Base-by-base conservation (phyloP, 1,139 yeast genomes). In the Yamadazyma sp. region DNA sequence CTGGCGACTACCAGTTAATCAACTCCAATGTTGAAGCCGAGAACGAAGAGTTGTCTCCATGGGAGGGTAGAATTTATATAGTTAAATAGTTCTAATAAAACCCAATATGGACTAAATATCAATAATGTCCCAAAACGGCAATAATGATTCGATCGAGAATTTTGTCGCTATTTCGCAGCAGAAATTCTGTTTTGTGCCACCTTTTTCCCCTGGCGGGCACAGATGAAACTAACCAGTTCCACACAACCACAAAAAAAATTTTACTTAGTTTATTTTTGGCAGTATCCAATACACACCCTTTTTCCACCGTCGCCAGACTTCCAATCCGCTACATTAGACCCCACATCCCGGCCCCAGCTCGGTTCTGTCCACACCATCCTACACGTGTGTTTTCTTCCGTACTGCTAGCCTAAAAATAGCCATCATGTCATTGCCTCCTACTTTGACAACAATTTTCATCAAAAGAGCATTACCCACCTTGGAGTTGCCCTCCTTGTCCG, bases 41-140 rank as follows among this genome's bases (percentile, higher is more conserved):
- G 14, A 53, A 42, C 2, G 38, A 42, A 2, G 21, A 17, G 10
- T 63, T 68, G 44, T 41, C 56, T 13, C 68, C 73, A 23, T 69
- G 61, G 50, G 74, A 68, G 53, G 70, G 70, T 17, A 59, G 73
- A 46, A 47, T 65, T 20, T 68, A 67, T 32, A 27, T 47, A 10
- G 49, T 46, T 27, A 32, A 41, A 6, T 16, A 12, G 6, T 16
- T 23, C 7, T 22, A 6, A 5, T 15, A 11, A 6, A 6, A 16
- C 32, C 32, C 23, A 29, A 29, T 16, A 9, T 7, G 24, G 32
- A 5, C 7, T 16, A 29, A 29, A 11, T 13, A 18, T 20, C 14
- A 20, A 31, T 22, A 31, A 21, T 18, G 12, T 3, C 17, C 26
- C 27, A 21, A 22, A 21, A 10, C 27, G 26, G 26, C 26, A 20